Evolutionary conservation across 129 eudicot genomes (phyloP).

Genomic region (Pseudognaphalium luteoalbum): DNA sequence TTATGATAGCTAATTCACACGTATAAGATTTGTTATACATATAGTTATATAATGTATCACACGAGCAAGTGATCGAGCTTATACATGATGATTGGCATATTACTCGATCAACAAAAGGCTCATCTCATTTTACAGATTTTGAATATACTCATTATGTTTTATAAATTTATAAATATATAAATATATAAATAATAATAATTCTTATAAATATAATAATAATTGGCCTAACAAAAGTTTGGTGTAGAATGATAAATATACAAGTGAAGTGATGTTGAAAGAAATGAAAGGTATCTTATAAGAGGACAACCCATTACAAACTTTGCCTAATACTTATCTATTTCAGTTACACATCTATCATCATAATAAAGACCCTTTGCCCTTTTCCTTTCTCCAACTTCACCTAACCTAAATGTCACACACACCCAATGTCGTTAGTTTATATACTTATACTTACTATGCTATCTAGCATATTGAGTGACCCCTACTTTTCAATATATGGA

Average conservation of each 20-base stretch:
- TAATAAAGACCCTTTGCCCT: conserved; percentile 39
- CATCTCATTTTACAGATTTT: too few species aligned
- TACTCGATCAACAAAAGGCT: too few species aligned
- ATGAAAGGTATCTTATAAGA: conserved; percentile 37
- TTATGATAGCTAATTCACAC: too few species aligned
- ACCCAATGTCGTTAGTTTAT: background rate
- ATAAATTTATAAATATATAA: too few species aligned
- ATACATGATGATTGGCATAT: too few species aligned
- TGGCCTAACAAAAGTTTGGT: conserved; percentile 41
- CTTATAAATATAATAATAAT: background rate
- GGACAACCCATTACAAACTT: conserved; percentile 43
- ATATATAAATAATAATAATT: background rate
- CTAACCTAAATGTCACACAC: conserved; percentile 31
- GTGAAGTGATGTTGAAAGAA: conserved; percentile 37
- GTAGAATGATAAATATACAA: conserved; percentile 27
- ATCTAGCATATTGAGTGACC: too few species aligned
- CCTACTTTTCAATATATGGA: too few species aligned
- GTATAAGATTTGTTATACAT: too few species aligned
- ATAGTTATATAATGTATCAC: too few species aligned
- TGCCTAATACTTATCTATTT: conserved; percentile 43
- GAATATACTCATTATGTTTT: too few species aligned
- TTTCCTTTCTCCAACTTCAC: conserved; percentile 39
- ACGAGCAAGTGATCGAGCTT: too few species aligned
- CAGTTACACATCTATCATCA: conserved; percentile 46
- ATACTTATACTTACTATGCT: too few species aligned